Conservation (phyloP, 139 green algal genomes). For the Chlamydomonas eustigma region DNA sequence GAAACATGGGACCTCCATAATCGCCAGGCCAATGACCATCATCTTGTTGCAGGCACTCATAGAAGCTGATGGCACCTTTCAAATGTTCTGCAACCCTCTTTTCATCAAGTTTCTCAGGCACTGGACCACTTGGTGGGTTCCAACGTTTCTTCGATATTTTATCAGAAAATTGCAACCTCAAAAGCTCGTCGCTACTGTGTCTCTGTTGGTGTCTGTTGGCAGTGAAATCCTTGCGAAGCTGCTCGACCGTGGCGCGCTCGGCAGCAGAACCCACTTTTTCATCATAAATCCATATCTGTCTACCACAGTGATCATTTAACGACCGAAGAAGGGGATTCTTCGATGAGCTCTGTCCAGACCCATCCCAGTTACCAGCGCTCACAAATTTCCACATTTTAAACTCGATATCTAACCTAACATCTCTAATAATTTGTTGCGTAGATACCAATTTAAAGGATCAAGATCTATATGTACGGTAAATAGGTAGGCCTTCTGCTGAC, state of each 20-base stretch:
- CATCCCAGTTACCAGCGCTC: slow-evolving; percentile 24
- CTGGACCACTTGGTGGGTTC: slow-evolving; percentile 1
- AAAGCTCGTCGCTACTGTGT: slow-evolving; percentile 84
- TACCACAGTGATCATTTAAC: slow-evolving; percentile 63
- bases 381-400: slow-evolving; percentile 61
- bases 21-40: slow-evolving; percentile 96
- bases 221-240: slow-evolving; percentile 54
- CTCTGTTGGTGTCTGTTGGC: slow-evolving; percentile 56
- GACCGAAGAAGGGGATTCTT: slow-evolving; percentile 36
- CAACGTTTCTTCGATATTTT: slow-evolving; percentile 3
- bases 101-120: slow-evolving; percentile 21
- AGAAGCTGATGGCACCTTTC: slow-evolving; percentile 71
- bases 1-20: slow-evolving; percentile 98
- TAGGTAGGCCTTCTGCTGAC: no score
- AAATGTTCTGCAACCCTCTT: slow-evolving; percentile 48
- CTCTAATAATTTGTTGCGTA: no score
- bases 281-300: slow-evolving; percentile 86
- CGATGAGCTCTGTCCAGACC: neutral
- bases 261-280: slow-evolving; percentile 53
- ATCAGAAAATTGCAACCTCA: slow-evolving; percentile 58
- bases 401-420: no score
- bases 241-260: slow-evolving; percentile 59
- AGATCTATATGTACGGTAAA: no score
- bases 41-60: slow-evolving; percentile 76
- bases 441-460: no score